Evolutionary conservation across 2,329 filamentous ascomycete genomes (phyloP), one percentile per base, ranked within the genome.

Genomic region (Trichophyton verrucosum): DNA sequence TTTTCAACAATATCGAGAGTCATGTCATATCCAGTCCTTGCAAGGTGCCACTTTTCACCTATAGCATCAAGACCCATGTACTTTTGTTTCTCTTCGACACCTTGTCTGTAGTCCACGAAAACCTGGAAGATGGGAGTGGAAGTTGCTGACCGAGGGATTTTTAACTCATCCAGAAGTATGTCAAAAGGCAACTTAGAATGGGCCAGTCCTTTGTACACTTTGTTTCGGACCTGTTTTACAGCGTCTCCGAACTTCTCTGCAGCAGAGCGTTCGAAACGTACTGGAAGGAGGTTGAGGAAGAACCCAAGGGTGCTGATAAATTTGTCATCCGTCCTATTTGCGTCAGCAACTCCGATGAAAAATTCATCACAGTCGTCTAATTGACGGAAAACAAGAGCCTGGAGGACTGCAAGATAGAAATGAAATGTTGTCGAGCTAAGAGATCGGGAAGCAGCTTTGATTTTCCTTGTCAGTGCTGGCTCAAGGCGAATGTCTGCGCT

Each of bases 101-200:
- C 46, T 27, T 72, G 72, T 4, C 76, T 71, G 64, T 81, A 81
- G 66, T 82, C 74, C 44, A 81, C 64, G 20, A 77, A 74, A 0
- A 69, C 73, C 65, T 83, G 81, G 69, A 82, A 82, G 0, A 83
- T 40, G 0, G 81, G 80, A 36, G 64, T 75, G 57, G 76, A 64
- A 0, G 69, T 62, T 0, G 73, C 60, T 0, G 77, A 76, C 1
- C 79, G 68, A 0, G 71, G 64, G 0, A 78, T 70, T 2, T 71
- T 67, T 1, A 83, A 68, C 27, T 78, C 69, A 0, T 76, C 65
- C 0, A 83, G 68, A 0, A 84, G 63, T 0, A 77, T 68, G 49
- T 82, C 76, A 59, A 82, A 80, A 0, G 81, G 81, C 2, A 82
- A 59, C 0, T 63, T 44, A 0, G 80, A 79, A 64, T 81, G 68